A percentile compares a stretch with the other conserved stretches of the same genome.
These are phyloP conservation scores for Erythrophleum fordii DNA, from an alignment of 306 rosid genomes.

Conservation along the genomic window DNA sequence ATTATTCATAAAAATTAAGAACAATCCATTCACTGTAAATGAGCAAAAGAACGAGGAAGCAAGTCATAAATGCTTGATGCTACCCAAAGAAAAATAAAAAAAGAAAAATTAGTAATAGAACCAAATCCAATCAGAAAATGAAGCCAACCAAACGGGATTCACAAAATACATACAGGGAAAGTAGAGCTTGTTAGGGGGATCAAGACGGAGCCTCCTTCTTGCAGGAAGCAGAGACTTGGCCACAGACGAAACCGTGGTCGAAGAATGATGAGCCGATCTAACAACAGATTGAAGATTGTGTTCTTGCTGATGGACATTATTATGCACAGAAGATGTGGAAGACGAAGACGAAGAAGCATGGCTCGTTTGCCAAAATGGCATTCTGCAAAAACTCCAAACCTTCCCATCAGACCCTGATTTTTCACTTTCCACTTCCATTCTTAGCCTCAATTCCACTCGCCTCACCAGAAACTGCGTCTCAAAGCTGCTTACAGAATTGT, in stretches of 20 bases:
- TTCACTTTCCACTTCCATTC: conserved; percentile 75
- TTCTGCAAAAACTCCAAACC: conserved; percentile 74
- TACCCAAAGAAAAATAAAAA: background rate
- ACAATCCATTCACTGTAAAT: conserved; percentile 25
- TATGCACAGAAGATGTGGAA: conserved; percentile 54
- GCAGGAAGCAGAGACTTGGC: conserved; percentile 87
- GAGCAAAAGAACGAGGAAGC: conserved; percentile 24
- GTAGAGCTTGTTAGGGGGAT: conserved; percentile 91
- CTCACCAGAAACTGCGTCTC: conserved; percentile 40
- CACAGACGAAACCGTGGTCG: conserved; percentile 68
- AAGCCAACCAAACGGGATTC: conserved; percentile 15
- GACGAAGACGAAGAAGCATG: conserved; percentile 57
- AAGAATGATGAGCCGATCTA: conserved; percentile 52
- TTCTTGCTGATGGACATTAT: conserved; percentile 55
- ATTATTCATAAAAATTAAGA: conserved; percentile 3
- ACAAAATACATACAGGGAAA: conserved; percentile 73
- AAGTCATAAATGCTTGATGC: background rate
- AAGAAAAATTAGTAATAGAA: background rate
- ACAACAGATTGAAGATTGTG: conserved; percentile 64
- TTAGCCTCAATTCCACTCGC: conserved; percentile 23
- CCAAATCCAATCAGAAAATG: conserved; percentile 19
- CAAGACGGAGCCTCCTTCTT: conserved; percentile 88
- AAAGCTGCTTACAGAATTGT: conserved; percentile 36
- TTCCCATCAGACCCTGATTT: conserved; percentile 72
- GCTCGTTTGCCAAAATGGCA: conserved; percentile 85